These are phyloP conservation scores for Geosmithia putterillii DNA, from an alignment of 2,329 filamentous ascomycete genomes.

Conservation along the genomic window DNA sequence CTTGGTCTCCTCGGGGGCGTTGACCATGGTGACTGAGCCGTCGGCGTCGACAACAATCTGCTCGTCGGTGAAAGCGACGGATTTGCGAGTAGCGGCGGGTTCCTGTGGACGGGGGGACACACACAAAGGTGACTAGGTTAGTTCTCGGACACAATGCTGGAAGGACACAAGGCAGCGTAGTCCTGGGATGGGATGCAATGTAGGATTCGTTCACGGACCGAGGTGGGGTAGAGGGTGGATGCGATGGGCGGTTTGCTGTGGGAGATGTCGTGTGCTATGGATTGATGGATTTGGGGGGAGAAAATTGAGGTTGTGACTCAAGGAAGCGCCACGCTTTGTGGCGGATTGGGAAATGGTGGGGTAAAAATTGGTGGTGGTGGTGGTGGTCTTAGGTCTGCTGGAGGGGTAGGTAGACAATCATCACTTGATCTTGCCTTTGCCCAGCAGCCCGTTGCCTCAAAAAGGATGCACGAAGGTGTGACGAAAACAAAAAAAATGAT, in stretches of 20 bases:
- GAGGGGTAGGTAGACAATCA: slow-evolving; percentile 2
- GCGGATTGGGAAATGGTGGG: slow-evolving; percentile 4
- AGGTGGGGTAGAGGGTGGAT: not conserved
- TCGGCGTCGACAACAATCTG: slow-evolving; percentile 80
- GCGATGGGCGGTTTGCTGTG: not conserved
- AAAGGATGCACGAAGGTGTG: not conserved
- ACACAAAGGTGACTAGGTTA: not conserved
- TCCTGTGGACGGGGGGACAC: not conserved
- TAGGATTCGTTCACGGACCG: not conserved
- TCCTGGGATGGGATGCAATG: not conserved
- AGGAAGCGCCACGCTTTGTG: slow-evolving; percentile 1
- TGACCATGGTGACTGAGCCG: slow-evolving; percentile 69
- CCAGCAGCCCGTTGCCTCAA: too few relatives aligned
- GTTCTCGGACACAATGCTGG: slow-evolving; percentile 1
- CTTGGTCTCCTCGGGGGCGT: slow-evolving; percentile 63
- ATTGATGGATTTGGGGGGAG: too few relatives aligned
- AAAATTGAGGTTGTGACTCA: slow-evolving; percentile 1
- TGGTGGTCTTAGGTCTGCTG: slow-evolving; percentile 2
- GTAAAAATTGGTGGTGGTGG: slow-evolving; percentile 2
- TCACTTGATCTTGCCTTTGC: not conserved
- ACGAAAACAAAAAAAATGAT: not conserved
- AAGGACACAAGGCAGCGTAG: too few relatives aligned
- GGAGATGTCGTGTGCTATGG: not conserved
- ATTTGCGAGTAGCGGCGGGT: slow-evolving; percentile 64
- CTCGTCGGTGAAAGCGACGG: slow-evolving; percentile 84